These are phyloP conservation scores for Anastatica hierochuntica DNA, from an alignment of 345 rosid genomes.

Conservation along the genomic window DNA sequence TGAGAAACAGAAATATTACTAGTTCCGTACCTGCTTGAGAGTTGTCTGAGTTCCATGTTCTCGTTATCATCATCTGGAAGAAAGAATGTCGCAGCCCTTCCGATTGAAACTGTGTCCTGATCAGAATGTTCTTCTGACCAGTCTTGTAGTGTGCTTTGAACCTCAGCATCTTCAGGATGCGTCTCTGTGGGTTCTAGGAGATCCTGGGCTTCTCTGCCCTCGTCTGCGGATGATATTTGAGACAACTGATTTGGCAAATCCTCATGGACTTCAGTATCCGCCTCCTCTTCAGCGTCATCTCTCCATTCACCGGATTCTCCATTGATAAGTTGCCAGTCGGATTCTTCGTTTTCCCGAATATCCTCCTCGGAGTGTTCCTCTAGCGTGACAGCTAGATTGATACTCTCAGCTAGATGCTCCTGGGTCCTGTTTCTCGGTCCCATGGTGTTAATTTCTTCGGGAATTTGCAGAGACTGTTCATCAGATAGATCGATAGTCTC, in stretches of 20 bases:
- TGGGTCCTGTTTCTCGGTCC: slow-evolving; percentile 17
- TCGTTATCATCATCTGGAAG: slow-evolving; percentile 57
- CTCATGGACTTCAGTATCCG: slow-evolving; percentile 28
- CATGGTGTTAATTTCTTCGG: slow-evolving; percentile 21
- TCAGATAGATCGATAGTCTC: slow-evolving; percentile 18
- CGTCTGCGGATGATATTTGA: slow-evolving; percentile 27
- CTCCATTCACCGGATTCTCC: slow-evolving; percentile 35
- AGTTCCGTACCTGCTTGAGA: slow-evolving; percentile 53
- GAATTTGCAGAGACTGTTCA: slow-evolving; percentile 24
- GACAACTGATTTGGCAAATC: slow-evolving; percentile 32
- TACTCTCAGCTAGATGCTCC: slow-evolving; percentile 25
- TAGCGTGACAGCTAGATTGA: slow-evolving; percentile 25
- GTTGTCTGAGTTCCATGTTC: slow-evolving; percentile 69
- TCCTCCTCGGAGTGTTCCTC: slow-evolving; percentile 33
- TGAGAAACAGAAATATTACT: background rate
- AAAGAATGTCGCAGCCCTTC: slow-evolving; percentile 44
- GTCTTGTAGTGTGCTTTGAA: slow-evolving; percentile 45
- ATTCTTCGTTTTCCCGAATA: slow-evolving; percentile 33
- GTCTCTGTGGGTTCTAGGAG: slow-evolving; percentile 33
- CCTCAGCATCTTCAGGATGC: slow-evolving; percentile 31
- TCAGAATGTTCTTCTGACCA: slow-evolving; percentile 51
- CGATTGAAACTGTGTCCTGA: slow-evolving; percentile 33
- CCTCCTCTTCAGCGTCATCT: slow-evolving; percentile 30
- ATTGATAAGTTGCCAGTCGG: slow-evolving; percentile 30
- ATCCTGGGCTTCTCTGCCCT: slow-evolving; percentile 32